A percentile compares a stretch with the other conserved stretches of the same genome.
These are phyloP conservation scores for Tilletia caries DNA, from an alignment of 1,284 basidiomycete species.

Conservation along the genomic window DNA sequence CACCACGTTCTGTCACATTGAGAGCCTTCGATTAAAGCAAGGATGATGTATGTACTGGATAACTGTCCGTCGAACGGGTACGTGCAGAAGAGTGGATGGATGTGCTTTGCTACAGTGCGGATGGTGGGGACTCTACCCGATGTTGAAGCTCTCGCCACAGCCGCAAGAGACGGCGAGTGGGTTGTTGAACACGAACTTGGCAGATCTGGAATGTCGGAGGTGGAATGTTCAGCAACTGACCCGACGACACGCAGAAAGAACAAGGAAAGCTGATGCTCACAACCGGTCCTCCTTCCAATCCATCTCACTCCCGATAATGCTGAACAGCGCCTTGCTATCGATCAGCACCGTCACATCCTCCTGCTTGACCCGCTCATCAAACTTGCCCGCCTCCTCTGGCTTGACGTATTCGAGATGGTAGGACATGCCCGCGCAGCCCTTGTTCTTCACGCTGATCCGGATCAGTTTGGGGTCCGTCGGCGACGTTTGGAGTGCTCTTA, in stretches of 20 bases:
- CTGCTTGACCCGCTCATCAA: constrained; percentile 89
- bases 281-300: constrained; percentile 84
- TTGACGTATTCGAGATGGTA: constrained; percentile 94
- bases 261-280: too few relatives aligned
- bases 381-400: constrained; percentile 66
- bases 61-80: background rate
- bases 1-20: too few relatives aligned
- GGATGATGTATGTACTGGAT: background rate
- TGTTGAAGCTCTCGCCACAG: constrained; percentile 73
- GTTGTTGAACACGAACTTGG: constrained; percentile 86
- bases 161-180: constrained; percentile 79
- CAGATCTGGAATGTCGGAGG: constrained; percentile 45
- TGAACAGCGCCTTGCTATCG: constrained; percentile 95
- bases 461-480: constrained; percentile 81
- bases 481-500: constrained; percentile 63
- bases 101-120: too few relatives aligned
- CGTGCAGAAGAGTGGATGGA: too few relatives aligned
- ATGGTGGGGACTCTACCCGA: background rate
- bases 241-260: too few relatives aligned
- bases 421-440: constrained; percentile 96
- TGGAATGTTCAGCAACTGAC: too few relatives aligned
- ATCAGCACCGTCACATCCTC: constrained; percentile 77
- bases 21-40: too few relatives aligned
- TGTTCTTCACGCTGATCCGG: constrained; percentile 91
- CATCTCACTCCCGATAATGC: constrained; percentile 98